Base-by-base conservation (phyloP, 2,329 filamentous ascomycete genomes). In the Thelonectria discophora region DNA sequence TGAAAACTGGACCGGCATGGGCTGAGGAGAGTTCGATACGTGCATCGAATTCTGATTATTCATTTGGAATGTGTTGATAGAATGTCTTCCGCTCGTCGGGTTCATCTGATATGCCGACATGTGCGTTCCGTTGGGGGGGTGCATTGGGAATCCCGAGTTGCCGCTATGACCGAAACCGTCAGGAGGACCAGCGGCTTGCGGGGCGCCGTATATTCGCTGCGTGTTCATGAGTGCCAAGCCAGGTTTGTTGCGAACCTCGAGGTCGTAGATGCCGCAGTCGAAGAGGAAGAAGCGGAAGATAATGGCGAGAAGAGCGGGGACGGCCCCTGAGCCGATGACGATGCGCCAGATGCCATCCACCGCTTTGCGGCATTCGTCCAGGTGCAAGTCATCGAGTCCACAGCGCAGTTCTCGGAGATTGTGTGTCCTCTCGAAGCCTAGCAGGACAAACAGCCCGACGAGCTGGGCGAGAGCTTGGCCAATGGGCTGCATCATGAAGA, bases 401-500 rank as follows among this genome's bases (percentile, higher is more conserved):
- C 82, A 84, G 50, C 80, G 79, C 76, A 80, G 77, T 4, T 72
- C 79, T 40, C 79, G 74, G 17, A 84, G 69, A 24, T 78, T 71
- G 49, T 79, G 77, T 15, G 73, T 76, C 62, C 75, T 70, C 58
- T 83, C 74, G 17, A 81, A 78, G 17, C 82, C 81, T 3, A 84
- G 74, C 11, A 84, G 71, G 10, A 84, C 82, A 75, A 78, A 81
- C 5, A 89, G 75, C 4, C 86, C 85, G 11, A 90, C 85, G 5
- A 89, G 74, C 63, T 89, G 88, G 13, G 88, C 88, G 2, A 88
- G 79, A 2, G 89, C 84, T 69, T 90, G 88, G 6, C 88, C 88
- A 9, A 90, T 77, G 1, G 88, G 87, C 66, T 91, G 88, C 84
- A 89, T 90, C 67, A 89, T 81, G 72, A 91, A 90, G 32, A 91